Base-by-base conservation (phyloP, 169 alveolate genomes). In the Plasmodium knowlesi region DNA sequence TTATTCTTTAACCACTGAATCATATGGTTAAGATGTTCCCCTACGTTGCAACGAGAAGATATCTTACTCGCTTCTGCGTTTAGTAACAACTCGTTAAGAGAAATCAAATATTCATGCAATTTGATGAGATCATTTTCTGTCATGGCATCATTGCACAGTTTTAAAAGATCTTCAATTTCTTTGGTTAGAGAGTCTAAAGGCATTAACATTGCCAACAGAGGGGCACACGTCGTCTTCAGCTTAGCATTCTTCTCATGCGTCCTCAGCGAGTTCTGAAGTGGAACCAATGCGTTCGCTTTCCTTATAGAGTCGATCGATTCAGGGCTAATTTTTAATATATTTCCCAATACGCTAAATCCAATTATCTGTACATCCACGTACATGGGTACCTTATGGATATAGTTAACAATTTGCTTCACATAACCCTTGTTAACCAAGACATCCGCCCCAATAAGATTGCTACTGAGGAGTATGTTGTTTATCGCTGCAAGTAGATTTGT, bases 141-240 rank as follows among this genome's bases (percentile, higher is more conserved):
- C 95, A 95, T 92, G n/a, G 96, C 95, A 14, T 83, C 95, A 92
- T 94, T 95, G 92, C 97, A 89, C 80, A 97, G 97, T 37, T 96
- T 96, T 54, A 98, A 81, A 54, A 95, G 94, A 70, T 97, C 98
- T 32, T 95, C 92, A 57, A 98, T 93, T 84, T 96, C 98, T 22
- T 95, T 94, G 46, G 97, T 98, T 53, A 98, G 92, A 2, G 98
- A 97, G 70, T 97, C 99, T 37, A 97, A 97, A 3, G 99, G 99
- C 98, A 98, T 97, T 82, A 98, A 78, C 54, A 97, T 95, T n/a
- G 98, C 96, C 71, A 98, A 91, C 57, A 98, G 88, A 37, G 98
- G 98, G 43, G 98, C 98, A 34, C 98, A 93, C 79, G 97, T 97
- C 32, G 97, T 84, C 95, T 96, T 97, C 72, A 98, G 94, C 85